A percentile compares a stretch with the other conserved stretches of the same genome.
These are phyloP conservation scores for Arabidopsis hybrid DNA, from an alignment of 441 rosid genomes.

Conservation along the genomic window DNA sequence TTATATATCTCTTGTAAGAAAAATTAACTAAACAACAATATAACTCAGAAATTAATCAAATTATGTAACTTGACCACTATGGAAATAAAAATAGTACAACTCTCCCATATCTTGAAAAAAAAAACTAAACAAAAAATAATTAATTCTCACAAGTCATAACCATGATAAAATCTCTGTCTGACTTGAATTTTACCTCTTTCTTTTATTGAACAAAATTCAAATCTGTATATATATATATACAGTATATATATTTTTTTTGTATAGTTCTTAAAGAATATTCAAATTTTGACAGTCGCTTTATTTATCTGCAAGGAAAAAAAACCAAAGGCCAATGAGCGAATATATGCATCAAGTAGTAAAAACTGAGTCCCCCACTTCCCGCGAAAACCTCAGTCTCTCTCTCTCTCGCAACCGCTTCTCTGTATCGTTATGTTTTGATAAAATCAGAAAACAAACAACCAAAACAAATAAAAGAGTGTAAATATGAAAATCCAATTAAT, in stretches of 20 bases:
- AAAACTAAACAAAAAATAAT: too few species aligned
- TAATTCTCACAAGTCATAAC: too few species aligned
- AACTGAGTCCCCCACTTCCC: constrained; percentile 50
- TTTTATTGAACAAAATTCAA: too few species aligned
- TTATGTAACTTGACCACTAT: too few species aligned
- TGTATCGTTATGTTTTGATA: constrained; percentile 33
- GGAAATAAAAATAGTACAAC: background rate
- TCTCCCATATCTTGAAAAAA: too few species aligned
- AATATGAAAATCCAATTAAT: constrained; percentile 27
- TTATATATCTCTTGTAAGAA: background rate
- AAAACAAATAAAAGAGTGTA: background rate
- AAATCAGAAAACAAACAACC: background rate
- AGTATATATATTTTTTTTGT: too few species aligned
- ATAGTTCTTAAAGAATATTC: too few species aligned
- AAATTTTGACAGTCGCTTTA: too few species aligned
- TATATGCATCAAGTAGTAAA: constrained; percentile 10
- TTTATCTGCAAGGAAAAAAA: background rate
- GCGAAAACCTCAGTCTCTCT: constrained; percentile 57
- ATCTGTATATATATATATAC: too few species aligned
- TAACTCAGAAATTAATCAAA: background rate
- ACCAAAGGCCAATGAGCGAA: background rate
- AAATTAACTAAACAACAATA: background rate
- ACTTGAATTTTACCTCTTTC: too few species aligned
- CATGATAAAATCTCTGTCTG: background rate
- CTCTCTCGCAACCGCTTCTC: constrained; percentile 34